These are phyloP conservation scores for Endothia cerciana DNA, from an alignment of 2,329 filamentous ascomycete species.

Conservation along the genomic window DNA sequence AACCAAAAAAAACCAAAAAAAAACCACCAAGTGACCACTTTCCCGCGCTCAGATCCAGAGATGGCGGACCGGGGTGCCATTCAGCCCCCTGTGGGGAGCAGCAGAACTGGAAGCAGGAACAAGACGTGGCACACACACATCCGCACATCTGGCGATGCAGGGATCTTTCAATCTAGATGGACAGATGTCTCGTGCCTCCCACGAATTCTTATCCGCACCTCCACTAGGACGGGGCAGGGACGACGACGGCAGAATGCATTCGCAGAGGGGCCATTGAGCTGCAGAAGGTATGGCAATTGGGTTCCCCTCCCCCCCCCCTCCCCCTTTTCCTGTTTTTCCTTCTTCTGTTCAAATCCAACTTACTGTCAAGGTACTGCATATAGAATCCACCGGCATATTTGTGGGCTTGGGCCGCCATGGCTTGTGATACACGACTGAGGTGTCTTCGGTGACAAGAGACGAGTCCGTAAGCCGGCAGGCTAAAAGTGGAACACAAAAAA, in stretches of 20 bases:
- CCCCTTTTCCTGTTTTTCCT: too few relatives aligned
- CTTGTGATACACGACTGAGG: slow-evolving; percentile 10
- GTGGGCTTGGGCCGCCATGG: slow-evolving; percentile 34
- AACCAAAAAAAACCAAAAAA: too few relatives aligned
- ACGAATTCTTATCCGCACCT: slow-evolving; percentile 17
- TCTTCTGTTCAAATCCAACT: slow-evolving; percentile 53
- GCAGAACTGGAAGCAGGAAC: slow-evolving; percentile 20
- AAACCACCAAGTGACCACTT: neutral
- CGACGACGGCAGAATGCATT: slow-evolving; percentile 6
- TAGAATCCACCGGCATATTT: slow-evolving; percentile 66
- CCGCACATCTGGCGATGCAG: slow-evolving; percentile 16
- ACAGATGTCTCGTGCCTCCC: slow-evolving; percentile 27
- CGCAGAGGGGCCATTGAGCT: slow-evolving; percentile 1
- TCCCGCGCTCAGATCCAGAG: slow-evolving; percentile 15
- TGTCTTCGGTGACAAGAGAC: slow-evolving; percentile 5
- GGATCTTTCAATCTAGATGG: slow-evolving; percentile 22
- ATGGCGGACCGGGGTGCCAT: slow-evolving; percentile 16
- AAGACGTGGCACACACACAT: slow-evolving; percentile 18
- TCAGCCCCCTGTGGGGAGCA: slow-evolving; percentile 12
- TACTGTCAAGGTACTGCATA: slow-evolving; percentile 77
- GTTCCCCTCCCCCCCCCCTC: too few relatives aligned
- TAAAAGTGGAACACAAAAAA: slow-evolving; percentile 31
- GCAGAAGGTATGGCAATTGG: slow-evolving; percentile 31
- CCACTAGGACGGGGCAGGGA: slow-evolving; percentile 5
- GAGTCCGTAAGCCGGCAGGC: slow-evolving; percentile 34